Evolutionary conservation across 257 asterid genomes (phyloP).

Genomic region (Jasminum sambac): DNA sequence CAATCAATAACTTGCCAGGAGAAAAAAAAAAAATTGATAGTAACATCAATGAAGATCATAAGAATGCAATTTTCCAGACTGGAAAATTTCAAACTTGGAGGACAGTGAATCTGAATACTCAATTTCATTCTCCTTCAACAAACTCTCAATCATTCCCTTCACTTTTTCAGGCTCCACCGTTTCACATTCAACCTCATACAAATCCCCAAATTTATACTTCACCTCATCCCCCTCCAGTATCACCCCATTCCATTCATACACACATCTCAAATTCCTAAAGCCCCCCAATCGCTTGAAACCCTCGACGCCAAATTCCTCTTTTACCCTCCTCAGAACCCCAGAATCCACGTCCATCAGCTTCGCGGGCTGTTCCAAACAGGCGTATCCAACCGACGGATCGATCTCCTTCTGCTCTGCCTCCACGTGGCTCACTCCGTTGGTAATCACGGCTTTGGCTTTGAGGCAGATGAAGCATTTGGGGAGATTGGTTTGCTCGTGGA

Average conservation of each 20-base stretch:
- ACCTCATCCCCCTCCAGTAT: conserved; percentile 85
- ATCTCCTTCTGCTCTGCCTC: conserved; percentile 92
- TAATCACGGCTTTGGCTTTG: conserved; percentile 76
- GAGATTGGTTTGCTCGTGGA: conserved; percentile 54
- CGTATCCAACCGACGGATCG: conserved; percentile 54
- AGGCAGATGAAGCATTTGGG: no score
- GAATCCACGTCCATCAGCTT: conserved; percentile 45
- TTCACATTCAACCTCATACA: conserved; percentile 91
- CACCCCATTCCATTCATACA: conserved; percentile 78
- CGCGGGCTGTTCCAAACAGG: conserved; percentile 55
- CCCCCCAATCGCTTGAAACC: conserved; percentile 78
- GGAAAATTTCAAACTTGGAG: conserved; percentile 85
- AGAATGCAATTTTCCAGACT: conserved; percentile 73
- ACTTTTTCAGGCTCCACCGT: conserved; percentile 79
- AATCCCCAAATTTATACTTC: conserved; percentile 75
- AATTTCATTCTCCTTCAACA: conserved; percentile 69
- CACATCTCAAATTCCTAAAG: conserved; percentile 74
- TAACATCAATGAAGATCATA: conserved; percentile 1
- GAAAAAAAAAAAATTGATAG: neutral
- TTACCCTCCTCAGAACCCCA: conserved; percentile 75
- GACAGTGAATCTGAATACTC: conserved; percentile 61
- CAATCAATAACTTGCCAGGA: conserved; percentile 3
- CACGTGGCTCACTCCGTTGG: conserved; percentile 80
- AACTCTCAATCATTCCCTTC: conserved; percentile 61
- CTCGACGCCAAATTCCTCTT: conserved; percentile 60